phyloP scores from a whole-genome alignment of 495 filamentous ascomycete genomes.

The Aspergillus hancockii region DNA sequence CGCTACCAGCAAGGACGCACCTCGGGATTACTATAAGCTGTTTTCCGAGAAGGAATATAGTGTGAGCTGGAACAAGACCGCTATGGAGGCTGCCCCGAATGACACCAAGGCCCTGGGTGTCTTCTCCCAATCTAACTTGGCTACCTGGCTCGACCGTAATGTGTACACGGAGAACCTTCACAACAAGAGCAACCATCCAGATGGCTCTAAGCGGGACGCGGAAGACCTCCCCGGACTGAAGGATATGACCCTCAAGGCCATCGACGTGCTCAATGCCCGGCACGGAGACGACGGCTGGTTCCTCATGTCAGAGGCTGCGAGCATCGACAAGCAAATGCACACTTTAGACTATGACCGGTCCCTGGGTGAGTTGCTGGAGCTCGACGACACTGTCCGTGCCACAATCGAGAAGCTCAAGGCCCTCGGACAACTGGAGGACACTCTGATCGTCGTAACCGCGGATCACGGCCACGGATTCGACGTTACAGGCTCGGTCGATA shows the following conservation, averaged over 20 bases:
- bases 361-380: constrained; percentile 71
- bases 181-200: constrained; percentile 60
- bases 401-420: constrained; percentile 62
- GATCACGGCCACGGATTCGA: constrained; percentile 81
- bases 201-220: constrained; percentile 57
- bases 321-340: constrained; percentile 82
- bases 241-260: constrained; percentile 79
- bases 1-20: constrained; percentile 37
- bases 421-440: constrained; percentile 60
- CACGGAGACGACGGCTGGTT: constrained; percentile 68
- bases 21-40: constrained; percentile 66
- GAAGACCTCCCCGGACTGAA: constrained; percentile 70
- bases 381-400: constrained; percentile 71
- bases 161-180: constrained; percentile 64
- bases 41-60: constrained; percentile 67
- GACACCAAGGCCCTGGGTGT: constrained; percentile 63
- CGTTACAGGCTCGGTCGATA: constrained; percentile 57
- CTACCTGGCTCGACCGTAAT: constrained; percentile 73
- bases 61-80: constrained; percentile 66
- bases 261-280: constrained; percentile 66
- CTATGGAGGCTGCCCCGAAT: constrained; percentile 51
- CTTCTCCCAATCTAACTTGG: constrained; percentile 65
- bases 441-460: constrained; percentile 69
- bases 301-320: constrained; percentile 75
- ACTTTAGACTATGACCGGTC: constrained; percentile 73